Evolutionary conservation across 2,329 filamentous ascomycete genomes (phyloP), one percentile per base, ranked within the genome.

Genomic region (Diaporthe longicolla): DNA sequence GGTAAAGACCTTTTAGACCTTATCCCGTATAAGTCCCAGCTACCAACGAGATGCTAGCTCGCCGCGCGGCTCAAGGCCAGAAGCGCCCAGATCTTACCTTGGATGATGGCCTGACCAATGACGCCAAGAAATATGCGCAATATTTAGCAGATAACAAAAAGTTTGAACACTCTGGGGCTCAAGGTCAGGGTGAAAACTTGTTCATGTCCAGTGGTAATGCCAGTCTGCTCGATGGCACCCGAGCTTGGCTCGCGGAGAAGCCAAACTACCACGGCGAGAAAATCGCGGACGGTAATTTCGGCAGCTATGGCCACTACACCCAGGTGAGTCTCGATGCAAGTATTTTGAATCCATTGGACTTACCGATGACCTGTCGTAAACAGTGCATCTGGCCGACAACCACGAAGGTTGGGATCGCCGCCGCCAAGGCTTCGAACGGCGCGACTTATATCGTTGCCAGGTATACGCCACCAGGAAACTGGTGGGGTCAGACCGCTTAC

Each of bases 371-470:
- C 6, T 8, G 37, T 37, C 3, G 9, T 26, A n/a, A 29, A 6
- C 71, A 76, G 58, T 76, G 75, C 63, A 70, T 76, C 59, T 76
- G 75, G 75, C 50, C 63, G 17, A 70, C 70, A 9, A 76, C 74
- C 17, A 76, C 65, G 7, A 69, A 73, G 15, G n/a, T 76, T n/a
- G 75, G 75, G 15, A 26, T 76, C 74, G 75, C 66, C n/a, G 37
- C 48, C 35, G 74, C 63, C 13, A 74, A 52, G 24, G 71, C 73
- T 52, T 43, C 24, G 7, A 71, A 76, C 17, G 75, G 75, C 10
- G 63, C 71, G 21, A 59, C 69, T 15, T 76, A 74, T 17, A 65
- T 76, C 24, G 75, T 76, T 10, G 75, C 43, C 21, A 45, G 75
- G n/a, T 76, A 76, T 29, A 58, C 40, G 5, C 74, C 75, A 8